Conservation (phyloP, 73 alveolate species). For the Diophrys appendiculata region DNA sequence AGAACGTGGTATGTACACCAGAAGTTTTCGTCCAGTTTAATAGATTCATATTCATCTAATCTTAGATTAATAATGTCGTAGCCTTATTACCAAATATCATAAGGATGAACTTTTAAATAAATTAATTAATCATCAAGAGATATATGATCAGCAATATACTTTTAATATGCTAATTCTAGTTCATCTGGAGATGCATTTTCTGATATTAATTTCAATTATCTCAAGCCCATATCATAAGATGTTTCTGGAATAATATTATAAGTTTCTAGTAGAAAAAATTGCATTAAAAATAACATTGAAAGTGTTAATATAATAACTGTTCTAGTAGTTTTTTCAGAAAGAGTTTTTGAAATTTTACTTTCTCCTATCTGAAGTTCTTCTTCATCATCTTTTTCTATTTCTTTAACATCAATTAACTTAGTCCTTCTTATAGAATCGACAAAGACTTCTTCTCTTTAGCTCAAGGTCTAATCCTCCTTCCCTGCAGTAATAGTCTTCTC, state of each 20-base stretch:
- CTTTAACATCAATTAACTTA: neutral
- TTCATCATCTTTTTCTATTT: conserved; percentile 8
- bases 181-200: conserved; percentile 15
- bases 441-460: too few relatives aligned
- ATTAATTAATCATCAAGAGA: conserved; percentile 35
- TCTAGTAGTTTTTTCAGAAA: conserved; percentile 80
- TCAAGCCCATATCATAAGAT: conserved; percentile 33
- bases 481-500: too few relatives aligned
- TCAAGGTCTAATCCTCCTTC: too few relatives aligned
- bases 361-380: conserved; percentile 12
- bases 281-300: conserved; percentile 58
- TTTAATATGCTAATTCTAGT: conserved; percentile 22
- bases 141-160: neutral
- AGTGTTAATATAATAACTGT: conserved; percentile 75
- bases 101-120: conserved; percentile 14
- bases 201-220: conserved; percentile 6
- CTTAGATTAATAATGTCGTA: neutral
- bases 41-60: neutral
- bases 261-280: conserved; percentile 38
- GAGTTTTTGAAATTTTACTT: conserved; percentile 65
- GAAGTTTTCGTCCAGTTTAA: neutral
- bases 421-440: too few relatives aligned
- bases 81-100: neutral
- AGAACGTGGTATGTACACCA: neutral
- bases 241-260: conserved; percentile 36